These are phyloP conservation scores for Earliella scabrosa DNA, from an alignment of 1,284 basidiomycete genomes.

Conservation along the genomic window DNA sequence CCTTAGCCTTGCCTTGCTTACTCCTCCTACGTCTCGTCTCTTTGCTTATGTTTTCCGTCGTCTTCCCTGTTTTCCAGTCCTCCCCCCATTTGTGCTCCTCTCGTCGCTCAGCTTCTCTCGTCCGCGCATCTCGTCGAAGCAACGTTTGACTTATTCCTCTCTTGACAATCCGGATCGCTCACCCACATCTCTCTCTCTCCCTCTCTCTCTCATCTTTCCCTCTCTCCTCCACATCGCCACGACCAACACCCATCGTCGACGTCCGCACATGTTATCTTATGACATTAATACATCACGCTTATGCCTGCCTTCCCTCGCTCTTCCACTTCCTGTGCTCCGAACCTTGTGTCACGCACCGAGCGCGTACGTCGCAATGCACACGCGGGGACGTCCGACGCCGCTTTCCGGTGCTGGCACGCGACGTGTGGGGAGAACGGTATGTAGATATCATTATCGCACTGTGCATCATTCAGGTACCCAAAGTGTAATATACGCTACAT, in stretches of 20 bases:
- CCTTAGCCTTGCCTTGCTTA: conserved; percentile 1
- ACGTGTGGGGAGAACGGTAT: too few species aligned
- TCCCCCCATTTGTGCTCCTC: conserved; percentile 26
- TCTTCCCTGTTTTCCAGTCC: conserved; percentile 32
- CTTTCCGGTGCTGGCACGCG: too few species aligned
- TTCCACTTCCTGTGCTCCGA: neutral
- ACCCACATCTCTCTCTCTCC: conserved; percentile 25
- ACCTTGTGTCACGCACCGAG: neutral
- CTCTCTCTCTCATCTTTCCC: conserved; percentile 13
- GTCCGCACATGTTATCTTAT: conserved; percentile 40
- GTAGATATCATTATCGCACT: neutral
- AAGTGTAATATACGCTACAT: too few species aligned
- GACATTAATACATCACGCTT: conserved; percentile 36
- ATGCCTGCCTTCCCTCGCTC: conserved; percentile 17
- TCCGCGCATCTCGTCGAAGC: conserved; percentile 35
- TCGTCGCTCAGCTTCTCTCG: conserved; percentile 29
- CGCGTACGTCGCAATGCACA: neutral
- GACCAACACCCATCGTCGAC: conserved; percentile 22
- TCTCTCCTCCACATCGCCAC: conserved; percentile 1
- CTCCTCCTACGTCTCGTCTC: too few species aligned
- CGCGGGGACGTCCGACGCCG: too few species aligned
- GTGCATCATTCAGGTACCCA: neutral
- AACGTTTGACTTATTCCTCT: conserved; percentile 41
- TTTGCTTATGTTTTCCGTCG: conserved; percentile 30
- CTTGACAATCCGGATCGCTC: conserved; percentile 42